A percentile compares a stretch with the other conserved stretches of the same genome.
These are phyloP conservation scores for Penicillium atrosanguineum DNA, from an alignment of 495 filamentous ascomycete genomes.

Conservation along the genomic window DNA sequence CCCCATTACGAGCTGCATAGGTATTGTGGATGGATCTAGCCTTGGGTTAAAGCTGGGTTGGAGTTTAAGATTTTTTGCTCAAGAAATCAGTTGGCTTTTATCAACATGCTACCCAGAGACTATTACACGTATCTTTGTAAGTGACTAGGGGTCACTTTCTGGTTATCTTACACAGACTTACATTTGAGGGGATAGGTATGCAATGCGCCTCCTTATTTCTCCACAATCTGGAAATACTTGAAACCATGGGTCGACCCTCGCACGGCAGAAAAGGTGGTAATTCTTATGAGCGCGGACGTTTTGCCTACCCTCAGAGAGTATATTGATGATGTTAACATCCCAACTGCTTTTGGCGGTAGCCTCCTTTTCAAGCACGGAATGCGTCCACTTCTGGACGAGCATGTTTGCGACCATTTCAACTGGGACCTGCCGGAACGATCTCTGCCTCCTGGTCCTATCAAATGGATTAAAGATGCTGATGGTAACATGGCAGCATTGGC, in stretches of 20 bases:
- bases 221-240: conserved; percentile 24
- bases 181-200: too few species aligned
- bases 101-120: conserved; percentile 35
- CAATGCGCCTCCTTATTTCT: conserved; percentile 28
- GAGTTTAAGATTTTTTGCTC: conserved; percentile 22
- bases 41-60: conserved; percentile 29
- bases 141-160: too few species aligned
- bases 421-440: conserved; percentile 2
- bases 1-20: conserved; percentile 20
- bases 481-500: conserved; percentile 15
- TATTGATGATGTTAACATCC: conserved; percentile 26
- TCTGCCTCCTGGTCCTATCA: conserved; percentile 26
- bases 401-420: conserved; percentile 9
- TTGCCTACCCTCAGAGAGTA: conserved; percentile 13
- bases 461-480: conserved; percentile 17
- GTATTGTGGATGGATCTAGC: conserved; percentile 25
- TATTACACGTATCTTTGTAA: conserved; percentile 26
- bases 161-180: too few species aligned
- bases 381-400: conserved; percentile 21
- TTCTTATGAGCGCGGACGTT: conserved; percentile 16
- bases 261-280: conserved; percentile 27
- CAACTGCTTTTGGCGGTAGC: conserved; percentile 20
- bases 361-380: conserved; percentile 22
- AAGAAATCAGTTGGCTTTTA: conserved; percentile 25
- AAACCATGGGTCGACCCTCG: conserved; percentile 27